Evolutionary conservation across 1,139 yeast genomes (phyloP), one percentile per base, ranked within the genome.

Genomic region (Geotrichum candidum): DNA sequence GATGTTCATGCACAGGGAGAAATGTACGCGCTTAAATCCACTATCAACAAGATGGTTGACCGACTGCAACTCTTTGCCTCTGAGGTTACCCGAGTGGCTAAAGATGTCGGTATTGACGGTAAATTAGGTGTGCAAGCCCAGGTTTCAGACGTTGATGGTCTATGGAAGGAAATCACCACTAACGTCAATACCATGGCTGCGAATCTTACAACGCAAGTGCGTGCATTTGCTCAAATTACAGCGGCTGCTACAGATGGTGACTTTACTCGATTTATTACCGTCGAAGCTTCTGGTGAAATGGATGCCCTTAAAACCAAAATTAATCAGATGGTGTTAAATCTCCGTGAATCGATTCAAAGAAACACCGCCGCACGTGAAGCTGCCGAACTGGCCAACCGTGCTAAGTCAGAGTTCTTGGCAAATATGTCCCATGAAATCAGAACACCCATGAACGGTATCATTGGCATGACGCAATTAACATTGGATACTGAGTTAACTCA

Each of bases 231-330:
- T 53, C 96, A 89, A 73, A 90, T 90, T 70, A 90, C 96, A 0
- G 96, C 95, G 33, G 95, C 96, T 48, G 96, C 96, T 3, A 89
- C 96, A 1, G 96, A 90, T 76, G 96, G 96, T 73, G 96, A 90
- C 73, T 90, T 90, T 75, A 89, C 96, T 0, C 80, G 95, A 66
- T 88, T 90, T 70, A 90, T 90, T 68, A 90, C 96, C 0, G 96
- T 90, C 65, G 96, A 90, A 71, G 96, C 96, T 0, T 82, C 87
- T 59, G 96, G 96, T 74, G 96, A 90, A 78, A 90, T 90, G 96
- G 96, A 89, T 74, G 96, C 96, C 0, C 81, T 90, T 72, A 90
- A 90, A 73, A 89, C 96, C 0, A 90, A 90, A 74, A 90, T 90
- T 72, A 90, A 90, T 75, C 96, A 89, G 78, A 90, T 90, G 96